Evolutionary conservation across 1,139 yeast species (phyloP).

Genomic region (Diutina neorugosa): DNA sequence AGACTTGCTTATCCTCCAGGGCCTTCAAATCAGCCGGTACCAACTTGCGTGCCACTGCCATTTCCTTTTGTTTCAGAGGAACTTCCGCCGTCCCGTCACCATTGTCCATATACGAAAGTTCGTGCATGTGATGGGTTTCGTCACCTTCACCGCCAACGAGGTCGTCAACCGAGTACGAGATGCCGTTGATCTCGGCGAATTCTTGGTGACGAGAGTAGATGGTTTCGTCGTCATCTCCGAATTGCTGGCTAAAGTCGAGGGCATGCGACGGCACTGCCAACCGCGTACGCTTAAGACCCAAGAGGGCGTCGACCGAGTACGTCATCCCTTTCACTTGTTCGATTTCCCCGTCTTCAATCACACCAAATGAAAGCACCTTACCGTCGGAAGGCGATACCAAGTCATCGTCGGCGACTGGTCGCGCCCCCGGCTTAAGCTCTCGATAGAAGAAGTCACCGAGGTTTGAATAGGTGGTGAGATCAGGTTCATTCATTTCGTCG

Average conservation of each 20-base stretch:
- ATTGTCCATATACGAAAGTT: constrained; percentile 41
- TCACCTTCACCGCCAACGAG: constrained; percentile 41
- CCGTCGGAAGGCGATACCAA: constrained; percentile 94
- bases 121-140: constrained; percentile 25
- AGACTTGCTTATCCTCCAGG: constrained; percentile 35
- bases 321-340: constrained; percentile 97
- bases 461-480: constrained; percentile 61
- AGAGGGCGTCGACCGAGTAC: constrained; percentile 77
- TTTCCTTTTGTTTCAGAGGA: constrained; percentile 17
- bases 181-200: constrained; percentile 70
- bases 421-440: constrained; percentile 60
- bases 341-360: constrained; percentile 72
- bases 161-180: constrained; percentile 60
- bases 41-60: constrained; percentile 31
- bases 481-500: constrained; percentile 80
- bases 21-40: constrained; percentile 25
- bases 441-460: constrained; percentile 89
- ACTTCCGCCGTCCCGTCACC: constrained; percentile 40
- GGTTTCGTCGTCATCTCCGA: constrained; percentile 29
- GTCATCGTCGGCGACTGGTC: constrained; percentile 63
- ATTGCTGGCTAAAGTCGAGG: constrained; percentile 29
- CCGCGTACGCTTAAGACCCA: constrained; percentile 45
- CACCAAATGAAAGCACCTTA: constrained; percentile 73
- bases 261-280: constrained; percentile 53
- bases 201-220: constrained; percentile 48